Evolutionary conservation across 2,329 filamentous ascomycete genomes (phyloP).

Genomic region (Shiraia bambusicola): DNA sequence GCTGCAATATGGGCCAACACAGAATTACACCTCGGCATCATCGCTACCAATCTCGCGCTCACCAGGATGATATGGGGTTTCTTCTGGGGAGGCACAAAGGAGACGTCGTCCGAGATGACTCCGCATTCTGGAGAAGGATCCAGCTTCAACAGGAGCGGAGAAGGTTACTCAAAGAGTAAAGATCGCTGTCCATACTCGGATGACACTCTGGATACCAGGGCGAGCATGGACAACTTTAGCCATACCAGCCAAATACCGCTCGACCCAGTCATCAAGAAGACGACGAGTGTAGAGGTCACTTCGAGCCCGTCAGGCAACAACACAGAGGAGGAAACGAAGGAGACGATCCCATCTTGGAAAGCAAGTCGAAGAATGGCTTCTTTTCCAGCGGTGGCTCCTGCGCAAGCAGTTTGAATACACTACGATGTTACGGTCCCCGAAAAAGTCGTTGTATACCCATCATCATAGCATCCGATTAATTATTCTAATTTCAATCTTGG

Average conservation of each 20-base stretch:
- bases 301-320: not conserved
- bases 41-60: slow-evolving; percentile 28
- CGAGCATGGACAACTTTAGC: slow-evolving; percentile 10
- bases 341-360: not conserved
- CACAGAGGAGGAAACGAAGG: not conserved
- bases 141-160: slow-evolving; percentile 5
- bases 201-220: slow-evolving; percentile 4
- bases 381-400: too few relatives aligned
- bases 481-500: too few relatives aligned
- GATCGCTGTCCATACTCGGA: slow-evolving; percentile 4
- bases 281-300: slow-evolving; percentile 9
- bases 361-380: too few relatives aligned
- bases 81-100: slow-evolving; percentile 3
- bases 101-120: slow-evolving; percentile 1
- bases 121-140: slow-evolving; percentile 7
- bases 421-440: too few relatives aligned
- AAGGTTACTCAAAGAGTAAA: slow-evolving; percentile 6
- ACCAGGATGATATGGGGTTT: slow-evolving; percentile 13
- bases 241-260: slow-evolving; percentile 12
- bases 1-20: slow-evolving; percentile 30
- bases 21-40: slow-evolving; percentile 30
- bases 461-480: too few relatives aligned
- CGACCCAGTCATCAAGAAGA: slow-evolving; percentile 11
- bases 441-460: too few relatives aligned
- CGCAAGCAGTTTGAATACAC: too few relatives aligned